Evolutionary conservation across 2,329 filamentous ascomycete species (phyloP), one percentile per base, ranked within the genome.

Genomic region (Fonsecaea nubica): DNA sequence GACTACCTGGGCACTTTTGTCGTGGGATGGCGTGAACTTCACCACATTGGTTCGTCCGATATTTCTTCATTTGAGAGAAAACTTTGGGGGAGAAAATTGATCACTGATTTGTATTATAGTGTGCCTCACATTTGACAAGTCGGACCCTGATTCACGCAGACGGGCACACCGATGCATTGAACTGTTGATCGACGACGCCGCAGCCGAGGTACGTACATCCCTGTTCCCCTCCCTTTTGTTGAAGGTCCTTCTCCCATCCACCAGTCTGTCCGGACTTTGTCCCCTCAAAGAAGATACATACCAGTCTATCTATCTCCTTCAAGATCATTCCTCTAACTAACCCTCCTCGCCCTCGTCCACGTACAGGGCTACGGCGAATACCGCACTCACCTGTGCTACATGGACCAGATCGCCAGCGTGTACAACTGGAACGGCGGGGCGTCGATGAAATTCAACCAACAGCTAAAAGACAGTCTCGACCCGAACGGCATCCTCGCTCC

Each of bases 401-500:
- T 79, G 73, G 80, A 83, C 68, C 80, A 82, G 64, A 77, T 83
- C 56, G 78, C 79, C 0, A 73, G 73, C 35, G 81, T 79, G 0
- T 83, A 82, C 66, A 76, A 74, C 35, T 83, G 76, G 73, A 79
- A 79, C 50, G 74, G 79, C 54, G 73, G 77, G 62, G 79, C 79
- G 2, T 71, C 79, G 69, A 76, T 79, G 74, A 77, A 75, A 63
- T 76, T 83, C 58, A 81, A 81, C 63, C 77, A 82, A 71, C 74
- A 70, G 57, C 76, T 83, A 56, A 84, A 83, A 71, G 79, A 83
- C 72, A 78, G 78, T 1, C 63, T 83, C 9, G 81, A 83, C 73
- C 81, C 81, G 1, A 83, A 82, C 66, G 80, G 81, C 0, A 82
- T 83, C 61, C 66, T 83, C 58, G 79, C 80, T 3, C 81, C 80